Evolutionary conservation across 768 basidiomycete genomes (phyloP), one percentile per base, ranked within the genome.

Genomic region (Basidioascus undulatus): DNA sequence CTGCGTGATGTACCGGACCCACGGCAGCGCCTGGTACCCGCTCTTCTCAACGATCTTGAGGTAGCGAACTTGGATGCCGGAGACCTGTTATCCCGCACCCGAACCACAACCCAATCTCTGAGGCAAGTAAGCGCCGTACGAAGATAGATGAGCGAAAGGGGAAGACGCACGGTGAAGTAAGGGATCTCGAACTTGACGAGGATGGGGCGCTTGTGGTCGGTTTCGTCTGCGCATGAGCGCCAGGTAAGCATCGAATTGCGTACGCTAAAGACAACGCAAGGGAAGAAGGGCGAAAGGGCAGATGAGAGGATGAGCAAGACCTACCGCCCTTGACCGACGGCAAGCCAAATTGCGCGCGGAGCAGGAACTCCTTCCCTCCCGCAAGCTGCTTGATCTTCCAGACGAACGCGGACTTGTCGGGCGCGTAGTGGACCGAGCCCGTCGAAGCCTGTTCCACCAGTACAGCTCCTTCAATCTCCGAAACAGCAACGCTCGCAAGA

Each of bases 301-400:
- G 41, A 19, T 3, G 10, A 12, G 28, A 18, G 21, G 34, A n/a
- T n/a, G 19, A 12, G 9, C 12, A 9, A 6, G 8, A 63, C 81
- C 32, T 42, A 83, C 87, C 84, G 51, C 68, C 79, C 54, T 75
- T 74, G 13, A 96, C 92, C 51, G 79, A 82, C 0, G 92, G 92
- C 33, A 98, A 62, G 37, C 87, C 87, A 57, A 96, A 96, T 56
- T 96, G 92, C 1, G 92, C 92, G 10, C 92, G 69, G 89, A 96
- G 94, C 41, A 94, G 67, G 61, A 87, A 96, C 56, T 98, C 92
- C 30, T 83, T 72, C 28, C 82, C 82, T 5, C 92, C 92, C 5
- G 82, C 87, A 0, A 98, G 69, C 56, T 89, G 83, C 58, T 96
- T 96, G 60, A 98, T 94, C 61, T 94, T 94, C 92, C 92, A 96